A percentile compares a stretch with the other conserved stretches of the same genome.
Conservation (phyloP, 176 grass and related monocot genomes). For the Triticum monococcum region DNA sequence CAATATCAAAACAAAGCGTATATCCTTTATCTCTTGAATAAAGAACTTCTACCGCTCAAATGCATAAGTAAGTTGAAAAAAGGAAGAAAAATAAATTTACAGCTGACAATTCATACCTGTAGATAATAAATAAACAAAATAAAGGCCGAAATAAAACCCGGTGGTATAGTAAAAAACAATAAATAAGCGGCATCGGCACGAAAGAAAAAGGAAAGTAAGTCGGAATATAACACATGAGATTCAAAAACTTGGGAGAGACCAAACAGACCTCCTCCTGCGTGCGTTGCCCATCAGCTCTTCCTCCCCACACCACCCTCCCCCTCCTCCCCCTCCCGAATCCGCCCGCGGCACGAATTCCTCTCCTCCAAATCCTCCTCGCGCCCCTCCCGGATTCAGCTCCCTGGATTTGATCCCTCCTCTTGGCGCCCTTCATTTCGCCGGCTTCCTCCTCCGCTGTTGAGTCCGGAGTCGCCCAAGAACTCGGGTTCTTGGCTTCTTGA, state of each 20-base stretch:
- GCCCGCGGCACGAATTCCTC: conserved; percentile 8
- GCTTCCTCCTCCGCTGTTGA: background rate
- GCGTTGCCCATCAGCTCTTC: conserved; percentile 30
- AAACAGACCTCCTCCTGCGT: conserved; percentile 28
- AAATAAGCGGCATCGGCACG: background rate
- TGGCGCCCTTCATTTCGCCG: background rate
- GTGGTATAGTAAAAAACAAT: background rate
- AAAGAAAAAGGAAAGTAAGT: conserved; percentile 35
- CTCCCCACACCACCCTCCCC: conserved; percentile 1
- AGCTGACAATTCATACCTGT: background rate
- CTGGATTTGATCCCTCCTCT: conserved; percentile 14
- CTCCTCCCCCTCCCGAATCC: conserved; percentile 28
- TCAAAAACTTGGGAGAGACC: conserved; percentile 48
- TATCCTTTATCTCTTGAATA: background rate
- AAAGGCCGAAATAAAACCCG: background rate
- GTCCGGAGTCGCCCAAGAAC: conserved; percentile 30
- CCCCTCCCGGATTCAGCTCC: conserved; percentile 14
- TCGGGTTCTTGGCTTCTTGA: conserved; percentile 36
- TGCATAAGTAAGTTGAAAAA: background rate
- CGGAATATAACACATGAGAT: conserved; percentile 29
- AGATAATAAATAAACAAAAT: background rate
- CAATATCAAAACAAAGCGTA: background rate
- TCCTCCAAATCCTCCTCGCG: conserved; percentile 1
- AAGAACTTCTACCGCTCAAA: background rate
- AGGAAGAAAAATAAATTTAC: background rate